phyloP scores from a whole-genome alignment of 2,329 filamentous ascomycete species.

The Periconia sp. region DNA sequence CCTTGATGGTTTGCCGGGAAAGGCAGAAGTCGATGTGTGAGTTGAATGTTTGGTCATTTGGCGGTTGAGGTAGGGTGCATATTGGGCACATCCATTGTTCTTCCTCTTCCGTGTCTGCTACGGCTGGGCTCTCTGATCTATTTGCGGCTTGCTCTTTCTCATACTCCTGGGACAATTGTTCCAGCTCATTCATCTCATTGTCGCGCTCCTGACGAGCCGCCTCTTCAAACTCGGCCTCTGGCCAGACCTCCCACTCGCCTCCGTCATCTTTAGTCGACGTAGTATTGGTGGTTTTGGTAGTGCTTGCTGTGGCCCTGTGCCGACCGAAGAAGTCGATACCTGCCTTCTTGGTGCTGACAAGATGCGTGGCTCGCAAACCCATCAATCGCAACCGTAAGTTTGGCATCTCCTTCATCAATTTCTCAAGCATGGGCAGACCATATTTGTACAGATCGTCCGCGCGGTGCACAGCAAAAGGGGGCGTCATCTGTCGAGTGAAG shows the following conservation, averaged over 20 bases:
- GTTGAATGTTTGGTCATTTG: constrained; percentile 82
- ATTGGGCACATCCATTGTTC: constrained; percentile 84
- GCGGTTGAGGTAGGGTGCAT: constrained; percentile 75
- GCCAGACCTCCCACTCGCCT: constrained; percentile 71
- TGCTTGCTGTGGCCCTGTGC: constrained; percentile 19
- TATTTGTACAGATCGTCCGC: constrained; percentile 86
- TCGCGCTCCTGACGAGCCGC: constrained; percentile 65
- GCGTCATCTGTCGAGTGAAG: constrained; percentile 78
- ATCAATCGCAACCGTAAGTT: constrained; percentile 81
- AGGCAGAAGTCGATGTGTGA: constrained; percentile 92
- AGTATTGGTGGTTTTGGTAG: constrained; percentile 12
- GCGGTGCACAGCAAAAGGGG: constrained; percentile 72
- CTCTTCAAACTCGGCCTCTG: constrained; percentile 69
- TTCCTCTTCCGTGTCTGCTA: constrained; percentile 28
- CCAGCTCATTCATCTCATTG: constrained; percentile 66
- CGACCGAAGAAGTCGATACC: constrained; percentile 82
- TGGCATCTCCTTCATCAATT: constrained; percentile 83
- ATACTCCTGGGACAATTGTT: constrained; percentile 67
- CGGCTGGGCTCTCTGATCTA: constrained; percentile 18
- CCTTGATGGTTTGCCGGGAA: constrained; percentile 82
- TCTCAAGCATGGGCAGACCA: constrained; percentile 80
- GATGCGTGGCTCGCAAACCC: constrained; percentile 85
- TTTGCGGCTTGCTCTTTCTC: constrained; percentile 19
- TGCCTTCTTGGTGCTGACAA: constrained; percentile 83
- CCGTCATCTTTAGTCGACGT: constrained; percentile 47